phyloP scores from a whole-genome alignment of 768 basidiomycete species.

The Lactarius sanguifluus region DNA sequence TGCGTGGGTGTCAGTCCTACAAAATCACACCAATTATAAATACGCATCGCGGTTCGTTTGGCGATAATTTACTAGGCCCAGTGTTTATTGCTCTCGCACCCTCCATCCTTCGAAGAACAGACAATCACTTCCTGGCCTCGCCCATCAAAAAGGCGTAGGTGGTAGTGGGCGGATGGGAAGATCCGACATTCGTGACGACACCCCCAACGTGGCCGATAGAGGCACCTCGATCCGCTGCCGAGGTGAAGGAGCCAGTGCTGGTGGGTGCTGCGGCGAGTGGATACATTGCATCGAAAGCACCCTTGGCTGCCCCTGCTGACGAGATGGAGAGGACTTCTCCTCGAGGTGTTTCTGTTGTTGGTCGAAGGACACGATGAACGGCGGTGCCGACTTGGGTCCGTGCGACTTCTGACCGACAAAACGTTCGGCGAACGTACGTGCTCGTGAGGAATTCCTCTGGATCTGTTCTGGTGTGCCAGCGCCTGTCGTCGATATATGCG shows the following conservation, averaged over 20 bases:
- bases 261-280: neutral
- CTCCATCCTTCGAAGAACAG: too few species aligned
- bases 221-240: neutral
- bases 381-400: neutral
- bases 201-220: neutral
- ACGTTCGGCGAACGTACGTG: neutral
- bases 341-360: neutral
- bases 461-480: neutral
- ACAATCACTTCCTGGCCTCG: too few species aligned
- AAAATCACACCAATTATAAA: neutral
- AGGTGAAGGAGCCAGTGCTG: neutral
- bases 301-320: neutral
- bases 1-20: neutral
- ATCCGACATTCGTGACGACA: neutral
- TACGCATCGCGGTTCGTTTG: neutral
- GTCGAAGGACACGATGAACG: neutral
- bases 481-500: neutral
- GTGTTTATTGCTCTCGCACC: neutral
- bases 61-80: neutral
- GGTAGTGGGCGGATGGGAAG: neutral
- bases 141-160: neutral
- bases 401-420: neutral
- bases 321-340: neutral
- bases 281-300: neutral
- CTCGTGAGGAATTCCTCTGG: neutral